Evolutionary conservation across 441 rosid species (phyloP).

Genomic region (Populus hybrid): DNA sequence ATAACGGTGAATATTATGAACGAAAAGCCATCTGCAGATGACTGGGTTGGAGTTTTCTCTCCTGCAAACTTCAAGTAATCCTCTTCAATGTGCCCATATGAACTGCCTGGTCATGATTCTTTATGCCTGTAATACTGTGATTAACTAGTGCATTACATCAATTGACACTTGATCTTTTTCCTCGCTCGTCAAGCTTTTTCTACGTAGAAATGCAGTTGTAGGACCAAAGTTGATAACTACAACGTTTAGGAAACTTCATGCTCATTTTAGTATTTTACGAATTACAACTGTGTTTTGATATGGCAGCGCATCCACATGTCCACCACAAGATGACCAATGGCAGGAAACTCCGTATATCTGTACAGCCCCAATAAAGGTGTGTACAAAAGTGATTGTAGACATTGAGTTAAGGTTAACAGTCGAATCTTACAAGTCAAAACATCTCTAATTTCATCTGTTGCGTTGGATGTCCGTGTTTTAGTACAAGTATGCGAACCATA

Average conservation of each 20-base stretch:
- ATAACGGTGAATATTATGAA: slow-evolving; percentile 42
- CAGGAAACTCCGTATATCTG: slow-evolving; percentile 64
- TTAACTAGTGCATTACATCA: neutral
- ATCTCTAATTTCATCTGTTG: neutral
- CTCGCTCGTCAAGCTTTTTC: neutral
- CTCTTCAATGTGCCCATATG: slow-evolving; percentile 5
- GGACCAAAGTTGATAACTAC: neutral
- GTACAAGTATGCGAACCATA: slow-evolving; percentile 63
- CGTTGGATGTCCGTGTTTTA: slow-evolving; percentile 28
- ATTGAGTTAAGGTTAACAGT: neutral
- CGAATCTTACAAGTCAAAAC: neutral
- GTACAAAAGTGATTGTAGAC: neutral
- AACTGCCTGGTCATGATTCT: neutral
- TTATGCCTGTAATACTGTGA: neutral
- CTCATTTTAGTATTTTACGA: neutral
- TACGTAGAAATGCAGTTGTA: too few species aligned
- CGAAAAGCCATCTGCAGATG: slow-evolving; percentile 40
- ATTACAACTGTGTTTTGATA: neutral
- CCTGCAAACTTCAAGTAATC: slow-evolving; percentile 70
- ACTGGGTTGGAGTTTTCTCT: slow-evolving; percentile 84
- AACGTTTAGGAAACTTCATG: neutral
- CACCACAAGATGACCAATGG: slow-evolving; percentile 42
- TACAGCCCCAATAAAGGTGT: slow-evolving; percentile 86
- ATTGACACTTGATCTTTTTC: neutral
- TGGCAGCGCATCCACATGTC: slow-evolving; percentile 55